Evolutionary conservation across 371 early-diverging fungal genomes (phyloP).

Genomic region (Sporodiniella umbellata): DNA sequence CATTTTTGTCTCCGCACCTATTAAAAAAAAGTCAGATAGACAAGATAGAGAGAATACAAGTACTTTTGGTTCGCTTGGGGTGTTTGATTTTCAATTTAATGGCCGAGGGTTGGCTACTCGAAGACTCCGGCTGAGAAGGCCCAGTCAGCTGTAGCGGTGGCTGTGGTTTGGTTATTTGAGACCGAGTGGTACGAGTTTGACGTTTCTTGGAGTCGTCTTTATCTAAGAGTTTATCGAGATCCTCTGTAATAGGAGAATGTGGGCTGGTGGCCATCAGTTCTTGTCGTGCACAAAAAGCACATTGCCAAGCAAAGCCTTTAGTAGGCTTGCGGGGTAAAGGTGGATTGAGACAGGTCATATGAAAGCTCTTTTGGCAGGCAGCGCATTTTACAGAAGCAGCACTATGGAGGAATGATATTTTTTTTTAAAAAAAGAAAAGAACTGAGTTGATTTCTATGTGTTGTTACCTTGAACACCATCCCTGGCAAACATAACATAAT

Average conservation of each 20-base stretch:
- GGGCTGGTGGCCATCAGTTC: constrained; percentile 11
- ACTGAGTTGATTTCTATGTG: too few species aligned
- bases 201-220: constrained; percentile 5
- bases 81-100: constrained; percentile 2
- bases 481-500: constrained; percentile 73
- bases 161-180: constrained; percentile 4
- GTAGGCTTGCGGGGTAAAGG: constrained; percentile 70
- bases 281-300: constrained; percentile 61
- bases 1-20: constrained; percentile 29
- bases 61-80: constrained; percentile 2
- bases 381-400: constrained; percentile 64
- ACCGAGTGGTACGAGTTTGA: constrained; percentile 17
- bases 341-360: constrained; percentile 76
- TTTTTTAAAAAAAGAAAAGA: constrained; percentile 8
- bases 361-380: constrained; percentile 68
- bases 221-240: not conserved
- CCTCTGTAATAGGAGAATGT: not conserved
- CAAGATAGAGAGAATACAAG: too few species aligned
- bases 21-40: not conserved
- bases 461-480: constrained; percentile 76
- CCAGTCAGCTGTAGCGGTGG: not conserved
- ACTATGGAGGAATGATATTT: constrained; percentile 14
- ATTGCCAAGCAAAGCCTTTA: constrained; percentile 83
- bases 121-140: not conserved
- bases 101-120: not conserved